phyloP scores from a whole-genome alignment of 768 basidiomycete genomes.

The Amanita rubescens region DNA sequence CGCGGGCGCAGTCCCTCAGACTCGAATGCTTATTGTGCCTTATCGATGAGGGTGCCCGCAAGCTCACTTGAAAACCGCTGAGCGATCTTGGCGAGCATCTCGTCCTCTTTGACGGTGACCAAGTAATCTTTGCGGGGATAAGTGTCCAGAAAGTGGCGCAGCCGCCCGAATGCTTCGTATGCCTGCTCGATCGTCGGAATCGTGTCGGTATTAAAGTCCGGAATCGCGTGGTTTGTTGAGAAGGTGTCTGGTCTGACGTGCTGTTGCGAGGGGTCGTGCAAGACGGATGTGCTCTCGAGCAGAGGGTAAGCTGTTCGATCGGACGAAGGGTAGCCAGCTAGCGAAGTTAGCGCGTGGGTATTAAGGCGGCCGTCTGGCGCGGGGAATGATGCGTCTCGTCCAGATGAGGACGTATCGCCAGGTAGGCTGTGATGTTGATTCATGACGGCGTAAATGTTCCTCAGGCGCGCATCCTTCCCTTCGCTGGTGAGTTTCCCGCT shows the following conservation, averaged over 20 bases:
- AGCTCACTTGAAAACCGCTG: slow-evolving; percentile 4
- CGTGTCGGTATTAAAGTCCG: not conserved
- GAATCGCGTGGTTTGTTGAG: not conserved
- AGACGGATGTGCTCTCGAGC: not conserved
- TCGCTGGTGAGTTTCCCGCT: slow-evolving; percentile 51
- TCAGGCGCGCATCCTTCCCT: not conserved
- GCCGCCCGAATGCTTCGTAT: not conserved
- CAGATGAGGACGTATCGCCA: not conserved
- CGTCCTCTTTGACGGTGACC: not conserved
- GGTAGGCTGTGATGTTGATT: not conserved
- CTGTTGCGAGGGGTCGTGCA: not conserved
- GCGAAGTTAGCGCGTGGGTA: not conserved
- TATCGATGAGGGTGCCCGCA: slow-evolving; percentile 6
- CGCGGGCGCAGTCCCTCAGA: too few relatives aligned
- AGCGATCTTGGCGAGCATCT: not conserved
- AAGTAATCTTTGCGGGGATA: slow-evolving; percentile 5
- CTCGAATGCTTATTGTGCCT: not conserved
- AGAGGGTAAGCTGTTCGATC: not conserved
- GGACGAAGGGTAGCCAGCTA: not conserved
- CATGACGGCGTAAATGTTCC: not conserved
- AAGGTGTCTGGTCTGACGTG: not conserved
- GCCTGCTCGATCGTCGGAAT: slow-evolving; percentile 1
- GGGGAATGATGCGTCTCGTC: not conserved
- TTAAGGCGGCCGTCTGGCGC: not conserved
- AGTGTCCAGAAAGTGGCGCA: slow-evolving; percentile 1